phyloP scores from a whole-genome alignment of 805 yeast species.

The Candida qinlingensis region DNA sequence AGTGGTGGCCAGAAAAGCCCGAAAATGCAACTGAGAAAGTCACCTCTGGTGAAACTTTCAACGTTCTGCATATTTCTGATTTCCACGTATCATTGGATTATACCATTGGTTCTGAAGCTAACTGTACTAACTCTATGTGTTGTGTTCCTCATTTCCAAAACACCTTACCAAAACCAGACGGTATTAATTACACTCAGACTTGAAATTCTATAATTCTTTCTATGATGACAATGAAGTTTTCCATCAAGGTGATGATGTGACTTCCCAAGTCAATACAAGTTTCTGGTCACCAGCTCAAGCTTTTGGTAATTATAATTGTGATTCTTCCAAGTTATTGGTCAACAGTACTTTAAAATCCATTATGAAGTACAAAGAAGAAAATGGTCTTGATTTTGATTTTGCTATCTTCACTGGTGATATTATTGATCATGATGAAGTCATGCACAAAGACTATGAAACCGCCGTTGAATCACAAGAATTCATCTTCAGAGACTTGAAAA shows the following conservation, averaged over 20 bases:
- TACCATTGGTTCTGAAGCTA: constrained; percentile 46
- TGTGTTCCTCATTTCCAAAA: constrained; percentile 40
- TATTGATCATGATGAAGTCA: constrained; percentile 59
- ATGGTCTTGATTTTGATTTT: constrained; percentile 44
- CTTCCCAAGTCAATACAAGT: constrained; percentile 29
- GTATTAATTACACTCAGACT: constrained; percentile 17
- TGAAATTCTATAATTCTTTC: constrained; percentile 27
- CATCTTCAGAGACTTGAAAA: constrained; percentile 48
- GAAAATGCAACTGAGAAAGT: constrained; percentile 37
- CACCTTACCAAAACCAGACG: constrained; percentile 10
- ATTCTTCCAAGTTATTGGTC: constrained; percentile 57
- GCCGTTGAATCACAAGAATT: constrained; percentile 48
- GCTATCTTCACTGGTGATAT: constrained; percentile 70
- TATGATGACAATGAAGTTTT: constrained; percentile 26
- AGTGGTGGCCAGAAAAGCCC: constrained; percentile 41
- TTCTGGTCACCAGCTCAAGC: constrained; percentile 50
- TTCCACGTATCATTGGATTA: constrained; percentile 55
- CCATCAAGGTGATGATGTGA: constrained; percentile 28
- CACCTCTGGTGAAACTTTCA: constrained; percentile 42
- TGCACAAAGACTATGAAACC: constrained; percentile 41
- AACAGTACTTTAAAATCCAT: constrained; percentile 50
- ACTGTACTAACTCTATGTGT: constrained; percentile 49
- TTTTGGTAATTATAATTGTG: constrained; percentile 61
- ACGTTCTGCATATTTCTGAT: constrained; percentile 61
- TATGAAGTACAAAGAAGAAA: constrained; percentile 27